Conservation (phyloP, 306 rosid species). For the Cicer judaicum region DNA sequence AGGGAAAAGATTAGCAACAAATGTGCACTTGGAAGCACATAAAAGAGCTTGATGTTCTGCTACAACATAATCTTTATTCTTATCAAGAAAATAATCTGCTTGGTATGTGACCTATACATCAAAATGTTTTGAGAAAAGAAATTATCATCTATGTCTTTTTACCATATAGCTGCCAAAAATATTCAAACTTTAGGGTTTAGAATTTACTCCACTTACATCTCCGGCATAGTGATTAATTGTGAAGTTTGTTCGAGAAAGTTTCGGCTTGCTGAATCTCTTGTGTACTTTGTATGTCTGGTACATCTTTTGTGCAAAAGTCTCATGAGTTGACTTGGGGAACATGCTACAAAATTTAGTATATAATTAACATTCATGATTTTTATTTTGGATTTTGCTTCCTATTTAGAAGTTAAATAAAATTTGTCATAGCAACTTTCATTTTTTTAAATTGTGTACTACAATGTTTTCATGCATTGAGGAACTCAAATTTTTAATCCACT, state of each 20-base stretch:
- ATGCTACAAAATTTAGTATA: conserved; percentile 59
- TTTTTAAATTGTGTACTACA: background rate
- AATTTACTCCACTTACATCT: conserved; percentile 63
- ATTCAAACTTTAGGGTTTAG: background rate
- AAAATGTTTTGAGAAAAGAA: conserved; percentile 33
- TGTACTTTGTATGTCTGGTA: conserved; percentile 85
- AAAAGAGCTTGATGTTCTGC: conserved; percentile 89
- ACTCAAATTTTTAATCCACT: conserved; percentile 13
- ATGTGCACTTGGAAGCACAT: conserved; percentile 70
- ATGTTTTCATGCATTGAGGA: conserved; percentile 3
- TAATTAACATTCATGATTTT: background rate
- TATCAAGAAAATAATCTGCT: conserved; percentile 86
- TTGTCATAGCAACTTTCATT: background rate
- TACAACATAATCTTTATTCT: conserved; percentile 86
- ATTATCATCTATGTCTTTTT: conserved; percentile 18
- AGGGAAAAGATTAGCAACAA: conserved; percentile 81
- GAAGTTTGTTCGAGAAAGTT: conserved; percentile 80
- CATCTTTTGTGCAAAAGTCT: conserved; percentile 90
- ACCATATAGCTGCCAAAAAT: conserved; percentile 7
- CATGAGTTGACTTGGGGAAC: conserved; percentile 93
- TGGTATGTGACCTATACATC: conserved; percentile 73
- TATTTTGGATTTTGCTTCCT: conserved; percentile 5
- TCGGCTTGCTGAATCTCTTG: conserved; percentile 90
- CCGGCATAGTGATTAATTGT: conserved; percentile 89
- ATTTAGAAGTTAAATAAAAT: conserved; percentile 16